phyloP scores from a whole-genome alignment of 495 filamentous ascomycete genomes.

The Neohortaea acidophila region DNA sequence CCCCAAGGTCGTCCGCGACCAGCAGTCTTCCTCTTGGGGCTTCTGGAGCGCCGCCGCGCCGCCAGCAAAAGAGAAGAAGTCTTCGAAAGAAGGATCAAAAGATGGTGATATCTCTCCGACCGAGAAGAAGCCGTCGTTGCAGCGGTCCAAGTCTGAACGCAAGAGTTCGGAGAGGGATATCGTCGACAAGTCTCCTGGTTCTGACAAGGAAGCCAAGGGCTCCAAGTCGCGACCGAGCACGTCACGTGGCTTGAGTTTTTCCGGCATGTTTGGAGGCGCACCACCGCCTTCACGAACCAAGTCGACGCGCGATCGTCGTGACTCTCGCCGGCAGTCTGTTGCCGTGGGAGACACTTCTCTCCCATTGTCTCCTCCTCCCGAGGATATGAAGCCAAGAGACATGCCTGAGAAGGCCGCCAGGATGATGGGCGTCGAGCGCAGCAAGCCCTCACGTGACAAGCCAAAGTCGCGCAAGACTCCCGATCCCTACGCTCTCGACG shows the following conservation, averaged over 20 bases:
- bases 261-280: slow-evolving; percentile 34
- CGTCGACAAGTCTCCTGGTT: slow-evolving; percentile 36
- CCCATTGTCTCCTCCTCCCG: slow-evolving; percentile 39
- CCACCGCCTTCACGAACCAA: slow-evolving; percentile 33
- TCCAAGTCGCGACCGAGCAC: slow-evolving; percentile 22
- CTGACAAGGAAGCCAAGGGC: slow-evolving; percentile 37
- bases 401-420: slow-evolving; percentile 43
- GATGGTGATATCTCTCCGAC: slow-evolving; percentile 13
- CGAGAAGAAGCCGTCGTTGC: slow-evolving; percentile 20
- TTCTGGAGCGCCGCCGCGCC: slow-evolving; percentile 38
- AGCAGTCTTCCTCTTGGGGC: slow-evolving; percentile 39
- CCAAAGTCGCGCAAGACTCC: slow-evolving; percentile 28
- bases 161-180: slow-evolving; percentile 36
- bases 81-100: slow-evolving; percentile 28
- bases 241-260: slow-evolving; percentile 36
- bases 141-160: slow-evolving; percentile 39
- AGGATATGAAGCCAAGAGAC: slow-evolving; percentile 28
- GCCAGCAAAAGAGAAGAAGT: slow-evolving; percentile 34
- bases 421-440: slow-evolving; percentile 38
- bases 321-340: slow-evolving; percentile 29
- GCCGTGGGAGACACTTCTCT: slow-evolving; percentile 39
- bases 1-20: slow-evolving; percentile 36
- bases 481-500: slow-evolving; percentile 45
- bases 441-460: slow-evolving; percentile 24
- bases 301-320: slow-evolving; percentile 27